Conservation (phyloP, 768 basidiomycete species). For the Fistulinella prunicolor region DNA sequence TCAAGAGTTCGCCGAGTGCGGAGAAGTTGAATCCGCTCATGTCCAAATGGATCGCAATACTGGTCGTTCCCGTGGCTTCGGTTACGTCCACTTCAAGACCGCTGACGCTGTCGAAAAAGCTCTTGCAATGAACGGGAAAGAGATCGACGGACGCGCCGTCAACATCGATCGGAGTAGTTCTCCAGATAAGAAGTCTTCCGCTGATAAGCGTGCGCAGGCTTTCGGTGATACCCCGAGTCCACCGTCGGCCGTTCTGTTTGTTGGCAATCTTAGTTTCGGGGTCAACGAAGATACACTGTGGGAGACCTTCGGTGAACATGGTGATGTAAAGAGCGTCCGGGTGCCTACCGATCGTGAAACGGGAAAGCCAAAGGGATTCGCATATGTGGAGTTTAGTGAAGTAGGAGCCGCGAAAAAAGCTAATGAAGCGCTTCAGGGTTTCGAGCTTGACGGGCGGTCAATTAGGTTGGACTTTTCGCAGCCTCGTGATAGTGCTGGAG, state of each 20-base stretch:
- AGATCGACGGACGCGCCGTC: conserved; percentile 89
- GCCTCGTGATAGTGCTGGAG: conserved; percentile 65
- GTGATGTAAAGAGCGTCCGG: conserved; percentile 80
- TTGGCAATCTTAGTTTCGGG: conserved; percentile 85
- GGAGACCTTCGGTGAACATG: conserved; percentile 87
- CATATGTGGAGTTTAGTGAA: conserved; percentile 91
- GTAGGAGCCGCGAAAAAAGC: conserved; percentile 80
- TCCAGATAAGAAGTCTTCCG: conserved; percentile 49
- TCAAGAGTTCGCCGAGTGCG: conserved; percentile 84
- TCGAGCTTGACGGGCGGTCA: conserved; percentile 76
- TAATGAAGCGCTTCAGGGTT: conserved; percentile 60
- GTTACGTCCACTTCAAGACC: conserved; percentile 75
- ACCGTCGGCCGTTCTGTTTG: conserved; percentile 78
- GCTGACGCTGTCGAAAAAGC: conserved; percentile 77
- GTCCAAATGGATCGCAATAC: conserved; percentile 82
- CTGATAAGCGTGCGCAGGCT: conserved; percentile 68
- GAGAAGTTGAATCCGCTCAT: conserved; percentile 86
- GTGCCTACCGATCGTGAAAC: conserved; percentile 92
- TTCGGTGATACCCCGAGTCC: conserved; percentile 71
- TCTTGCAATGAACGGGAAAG: conserved; percentile 73
- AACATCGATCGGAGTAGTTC: conserved; percentile 80
- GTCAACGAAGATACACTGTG: conserved; percentile 82
- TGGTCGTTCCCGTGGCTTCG: conserved; percentile 83
- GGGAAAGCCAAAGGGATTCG: conserved; percentile 91
- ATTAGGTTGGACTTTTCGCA: conserved; percentile 86